Percentiles rank a stretch among this genome's conserved stretches.
Evolutionary conservation across 257 asterid species (phyloP).

Genomic region (Anisodus tanguticus): DNA sequence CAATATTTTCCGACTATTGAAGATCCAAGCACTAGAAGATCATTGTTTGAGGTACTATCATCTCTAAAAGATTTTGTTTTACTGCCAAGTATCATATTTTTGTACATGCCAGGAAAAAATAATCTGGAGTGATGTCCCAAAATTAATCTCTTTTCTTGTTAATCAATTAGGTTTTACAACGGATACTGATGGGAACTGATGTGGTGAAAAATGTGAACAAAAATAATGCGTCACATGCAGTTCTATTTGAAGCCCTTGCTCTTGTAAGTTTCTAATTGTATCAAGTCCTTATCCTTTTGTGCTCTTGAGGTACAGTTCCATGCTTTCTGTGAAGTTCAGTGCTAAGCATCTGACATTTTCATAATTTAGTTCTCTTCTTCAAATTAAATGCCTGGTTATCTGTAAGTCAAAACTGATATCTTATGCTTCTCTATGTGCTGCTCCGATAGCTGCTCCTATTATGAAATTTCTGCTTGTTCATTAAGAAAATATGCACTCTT

Average conservation of each 20-base stretch:
- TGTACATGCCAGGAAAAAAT: neutral
- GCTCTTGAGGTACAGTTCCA: neutral
- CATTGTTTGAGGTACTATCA: conserved; percentile 86
- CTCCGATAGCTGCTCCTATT: neutral
- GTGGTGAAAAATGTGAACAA: conserved; percentile 99
- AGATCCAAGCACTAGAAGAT: conserved; percentile 96
- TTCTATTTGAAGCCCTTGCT: conserved; percentile 98
- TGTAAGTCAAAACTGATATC: conserved; percentile 6
- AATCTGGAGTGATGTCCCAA: neutral
- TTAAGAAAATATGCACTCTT: neutral
- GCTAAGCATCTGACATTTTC: neutral
- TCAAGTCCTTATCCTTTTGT: neutral
- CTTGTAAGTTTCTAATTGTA: conserved; percentile 60
- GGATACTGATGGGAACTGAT: conserved; percentile 98
- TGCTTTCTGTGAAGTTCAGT: conserved; percentile 24
- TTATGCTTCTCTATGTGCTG: neutral
- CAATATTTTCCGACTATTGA: conserved; percentile 97
- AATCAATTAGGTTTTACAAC: conserved; percentile 78
- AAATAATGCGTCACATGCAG: conserved; percentile 99
- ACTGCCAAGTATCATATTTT: conserved; percentile 15
- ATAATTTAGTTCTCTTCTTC: conserved; percentile 9
- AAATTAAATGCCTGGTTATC: neutral
- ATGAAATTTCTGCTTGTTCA: neutral
- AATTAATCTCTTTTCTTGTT: conserved; percentile 22
- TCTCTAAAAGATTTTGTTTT: conserved; percentile 22